Evolutionary conservation across 1,284 basidiomycete species (phyloP).

Genomic region (Inonotus hispidus): DNA sequence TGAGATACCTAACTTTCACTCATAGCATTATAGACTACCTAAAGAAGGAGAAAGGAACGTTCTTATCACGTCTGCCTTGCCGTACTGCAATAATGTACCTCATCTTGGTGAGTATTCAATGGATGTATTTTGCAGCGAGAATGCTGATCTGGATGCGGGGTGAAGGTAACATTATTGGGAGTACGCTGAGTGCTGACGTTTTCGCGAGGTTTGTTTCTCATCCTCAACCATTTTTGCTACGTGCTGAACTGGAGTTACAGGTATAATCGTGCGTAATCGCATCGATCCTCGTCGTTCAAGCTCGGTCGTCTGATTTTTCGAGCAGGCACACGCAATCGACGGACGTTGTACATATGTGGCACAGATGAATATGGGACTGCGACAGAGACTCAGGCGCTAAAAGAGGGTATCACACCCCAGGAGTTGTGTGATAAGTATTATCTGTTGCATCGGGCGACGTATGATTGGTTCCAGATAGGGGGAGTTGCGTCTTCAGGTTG

Average conservation of each 20-base stretch:
- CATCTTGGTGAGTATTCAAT: conserved; percentile 68
- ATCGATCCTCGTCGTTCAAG: conserved; percentile 1
- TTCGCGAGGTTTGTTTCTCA: conserved; percentile 75
- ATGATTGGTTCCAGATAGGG: conserved; percentile 93
- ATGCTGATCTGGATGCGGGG: background rate
- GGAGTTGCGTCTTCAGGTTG: conserved; percentile 29
- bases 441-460: conserved; percentile 85
- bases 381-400: conserved; percentile 95
- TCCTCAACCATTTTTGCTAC: conserved; percentile 17
- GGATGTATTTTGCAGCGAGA: background rate
- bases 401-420: conserved; percentile 85
- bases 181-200: conserved; percentile 92
- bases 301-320: background rate
- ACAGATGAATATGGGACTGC: conserved; percentile 99
- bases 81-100: conserved; percentile 99
- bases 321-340: conserved; percentile 68
- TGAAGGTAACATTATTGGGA: conserved; percentile 95
- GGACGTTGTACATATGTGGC: conserved; percentile 86
- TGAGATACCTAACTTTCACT: background rate
- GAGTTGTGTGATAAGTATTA: conserved; percentile 95
- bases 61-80: conserved; percentile 92
- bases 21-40: conserved; percentile 55
- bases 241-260: conserved; percentile 30
- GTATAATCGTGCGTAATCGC: conserved; percentile 55
- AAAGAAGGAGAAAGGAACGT: conserved; percentile 83